phyloP scores from a whole-genome alignment of 2,329 filamentous ascomycete genomes.

The Helotiales sp. region DNA sequence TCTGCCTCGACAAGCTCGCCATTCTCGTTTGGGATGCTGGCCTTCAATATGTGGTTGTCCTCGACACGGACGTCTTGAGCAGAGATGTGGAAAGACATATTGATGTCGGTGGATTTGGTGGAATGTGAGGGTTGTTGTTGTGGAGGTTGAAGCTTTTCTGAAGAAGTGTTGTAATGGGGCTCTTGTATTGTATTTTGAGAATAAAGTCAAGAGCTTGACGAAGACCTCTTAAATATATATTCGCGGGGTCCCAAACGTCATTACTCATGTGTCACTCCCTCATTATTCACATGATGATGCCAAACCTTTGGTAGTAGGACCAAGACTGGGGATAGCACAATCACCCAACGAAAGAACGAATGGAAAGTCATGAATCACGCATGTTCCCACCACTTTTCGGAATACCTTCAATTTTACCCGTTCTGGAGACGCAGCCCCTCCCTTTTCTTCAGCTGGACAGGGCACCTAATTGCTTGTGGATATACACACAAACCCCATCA shows the following conservation, averaged over 20 bases:
- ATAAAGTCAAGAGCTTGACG: not conserved
- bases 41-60: slow-evolving; percentile 57
- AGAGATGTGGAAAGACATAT: slow-evolving; percentile 57
- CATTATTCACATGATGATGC: not conserved
- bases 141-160: not conserved
- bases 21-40: slow-evolving; percentile 49
- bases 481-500: not conserved
- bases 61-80: slow-evolving; percentile 55
- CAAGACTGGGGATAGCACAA: not conserved
- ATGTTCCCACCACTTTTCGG: not conserved
- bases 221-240: not conserved
- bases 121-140: not conserved
- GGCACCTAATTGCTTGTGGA: not conserved
- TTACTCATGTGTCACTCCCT: not conserved
- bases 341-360: not conserved
- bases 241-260: not conserved
- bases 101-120: slow-evolving; percentile 48
- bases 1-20: slow-evolving; percentile 51
- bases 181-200: not conserved
- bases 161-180: not conserved
- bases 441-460: not conserved
- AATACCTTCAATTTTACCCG: not conserved
- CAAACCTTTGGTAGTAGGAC: not conserved
- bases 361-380: not conserved
- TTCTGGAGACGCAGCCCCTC: not conserved